phyloP scores from a whole-genome alignment of 1,284 basidiomycete species.

The Cutaneotrichosporon cavernicola region DNA sequence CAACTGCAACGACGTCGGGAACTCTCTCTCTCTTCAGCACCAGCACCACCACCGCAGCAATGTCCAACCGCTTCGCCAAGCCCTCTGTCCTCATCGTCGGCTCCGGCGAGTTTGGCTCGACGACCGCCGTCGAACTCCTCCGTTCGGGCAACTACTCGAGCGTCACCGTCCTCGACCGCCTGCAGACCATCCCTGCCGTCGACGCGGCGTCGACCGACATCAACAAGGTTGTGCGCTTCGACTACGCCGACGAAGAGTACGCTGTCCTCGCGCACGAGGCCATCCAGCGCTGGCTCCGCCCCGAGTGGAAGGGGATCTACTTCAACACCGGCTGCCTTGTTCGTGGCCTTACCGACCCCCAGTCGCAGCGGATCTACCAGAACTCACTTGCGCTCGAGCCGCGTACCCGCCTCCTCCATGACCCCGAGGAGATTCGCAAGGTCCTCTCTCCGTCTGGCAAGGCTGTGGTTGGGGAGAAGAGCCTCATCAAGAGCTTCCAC shows the following conservation, averaged over 20 bases:
- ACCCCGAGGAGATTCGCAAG: conserved; percentile 16
- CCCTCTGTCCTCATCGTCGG: conserved; percentile 68
- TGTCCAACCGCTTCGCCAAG: conserved; percentile 15
- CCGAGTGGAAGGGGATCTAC: conserved; percentile 68
- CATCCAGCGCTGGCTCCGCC: conserved; percentile 66
- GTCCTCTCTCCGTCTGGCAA: conserved; percentile 16
- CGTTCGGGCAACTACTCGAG: conserved; percentile 61
- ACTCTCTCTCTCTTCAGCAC: not conserved
- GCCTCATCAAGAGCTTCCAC: conserved; percentile 55
- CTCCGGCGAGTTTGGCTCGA: conserved; percentile 83
- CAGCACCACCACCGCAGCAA: not conserved
- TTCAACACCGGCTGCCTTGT: conserved; percentile 55
- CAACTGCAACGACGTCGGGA: too few relatives aligned
- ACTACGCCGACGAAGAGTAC: conserved; percentile 57
- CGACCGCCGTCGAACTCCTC: conserved; percentile 74
- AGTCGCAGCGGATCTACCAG: not conserved
- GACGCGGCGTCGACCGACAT: conserved; percentile 81
- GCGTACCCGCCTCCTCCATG: conserved; percentile 14
- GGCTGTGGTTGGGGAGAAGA: conserved; percentile 1
- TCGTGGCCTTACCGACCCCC: conserved; percentile 3
- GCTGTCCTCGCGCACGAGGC: conserved; percentile 68
- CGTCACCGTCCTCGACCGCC: conserved; percentile 71
- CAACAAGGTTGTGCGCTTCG: conserved; percentile 66
- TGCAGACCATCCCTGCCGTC: conserved; percentile 64
- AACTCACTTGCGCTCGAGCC: conserved; percentile 21